Conservation (phyloP, 78 protist genomes). For the Anaeramoeba flamelloides region DNA sequence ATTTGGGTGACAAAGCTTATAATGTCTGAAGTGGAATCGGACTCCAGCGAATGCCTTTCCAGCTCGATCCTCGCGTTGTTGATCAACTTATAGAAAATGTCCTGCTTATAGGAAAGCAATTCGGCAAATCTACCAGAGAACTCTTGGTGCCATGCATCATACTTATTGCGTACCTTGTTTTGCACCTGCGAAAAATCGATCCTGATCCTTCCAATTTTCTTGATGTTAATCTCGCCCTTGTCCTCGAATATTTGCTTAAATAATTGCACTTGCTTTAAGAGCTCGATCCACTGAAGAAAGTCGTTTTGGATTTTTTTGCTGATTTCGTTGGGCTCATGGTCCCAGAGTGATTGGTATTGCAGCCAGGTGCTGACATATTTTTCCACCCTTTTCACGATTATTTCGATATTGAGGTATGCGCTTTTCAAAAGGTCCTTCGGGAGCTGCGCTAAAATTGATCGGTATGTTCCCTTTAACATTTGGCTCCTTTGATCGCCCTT, state of each 20-base stretch:
- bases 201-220: constrained; percentile 48
- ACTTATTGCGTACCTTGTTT: constrained; percentile 52
- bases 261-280: background rate
- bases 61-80: constrained; percentile 33
- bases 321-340: background rate
- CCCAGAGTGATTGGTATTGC: background rate
- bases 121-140: constrained; percentile 40
- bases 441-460: background rate
- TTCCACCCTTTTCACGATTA: background rate
- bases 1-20: constrained; percentile 46
- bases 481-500: too few species aligned
- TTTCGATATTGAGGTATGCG: background rate
- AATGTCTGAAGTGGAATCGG: constrained; percentile 52
- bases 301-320: background rate
- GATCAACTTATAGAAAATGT: constrained; percentile 12
- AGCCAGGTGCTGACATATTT: background rate
- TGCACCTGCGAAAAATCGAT: constrained; percentile 64
- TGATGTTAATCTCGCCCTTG: background rate
- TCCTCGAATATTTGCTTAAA: constrained; percentile 38
- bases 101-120: constrained; percentile 24
- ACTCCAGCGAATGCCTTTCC: constrained; percentile 48
- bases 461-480: background rate
- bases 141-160: constrained; percentile 67
- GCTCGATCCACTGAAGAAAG: background rate
- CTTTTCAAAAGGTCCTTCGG: background rate